Conservation (phyloP, 495 filamentous ascomycete species). For the Clavariopsis aquatica region DNA sequence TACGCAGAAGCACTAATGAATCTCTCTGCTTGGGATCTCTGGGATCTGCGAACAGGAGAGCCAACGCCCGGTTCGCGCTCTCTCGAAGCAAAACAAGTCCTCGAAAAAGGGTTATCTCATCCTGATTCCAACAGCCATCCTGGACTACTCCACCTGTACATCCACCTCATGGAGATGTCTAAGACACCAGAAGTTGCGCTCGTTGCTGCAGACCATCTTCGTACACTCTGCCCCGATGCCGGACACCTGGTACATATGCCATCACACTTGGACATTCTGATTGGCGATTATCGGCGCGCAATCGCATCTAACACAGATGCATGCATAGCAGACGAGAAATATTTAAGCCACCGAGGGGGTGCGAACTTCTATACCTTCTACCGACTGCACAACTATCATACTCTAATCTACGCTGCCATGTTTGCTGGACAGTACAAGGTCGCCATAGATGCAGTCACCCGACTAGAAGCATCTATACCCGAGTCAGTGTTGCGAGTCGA, state of each 20-base stretch:
- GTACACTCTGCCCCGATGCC: constrained; percentile 63
- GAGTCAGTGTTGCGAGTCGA: constrained; percentile 61
- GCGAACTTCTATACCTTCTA: constrained; percentile 71
- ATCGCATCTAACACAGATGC: constrained; percentile 64
- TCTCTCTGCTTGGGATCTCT: constrained; percentile 66
- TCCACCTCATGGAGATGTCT: constrained; percentile 77
- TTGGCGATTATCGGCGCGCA: constrained; percentile 64
- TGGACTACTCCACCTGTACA: constrained; percentile 68
- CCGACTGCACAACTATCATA: constrained; percentile 66
- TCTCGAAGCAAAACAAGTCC: constrained; percentile 56
- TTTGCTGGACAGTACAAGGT: constrained; percentile 60
- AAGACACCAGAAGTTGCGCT: constrained; percentile 59
- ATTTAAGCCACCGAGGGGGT: constrained; percentile 52
- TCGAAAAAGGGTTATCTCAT: constrained; percentile 54
- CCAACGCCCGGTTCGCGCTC: constrained; percentile 57
- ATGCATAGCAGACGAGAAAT: constrained; percentile 63
- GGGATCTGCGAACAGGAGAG: constrained; percentile 61
- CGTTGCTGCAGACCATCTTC: constrained; percentile 58
- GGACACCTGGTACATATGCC: constrained; percentile 78
- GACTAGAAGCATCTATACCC: constrained; percentile 57
- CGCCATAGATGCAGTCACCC: constrained; percentile 56
- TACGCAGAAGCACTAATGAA: constrained; percentile 72
- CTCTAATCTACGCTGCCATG: constrained; percentile 71
- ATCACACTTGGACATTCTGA: constrained; percentile 65
- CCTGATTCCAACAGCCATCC: constrained; percentile 51